phyloP scores from a whole-genome alignment of 257 asterid genomes.

The Solanum lycopersicoides region DNA sequence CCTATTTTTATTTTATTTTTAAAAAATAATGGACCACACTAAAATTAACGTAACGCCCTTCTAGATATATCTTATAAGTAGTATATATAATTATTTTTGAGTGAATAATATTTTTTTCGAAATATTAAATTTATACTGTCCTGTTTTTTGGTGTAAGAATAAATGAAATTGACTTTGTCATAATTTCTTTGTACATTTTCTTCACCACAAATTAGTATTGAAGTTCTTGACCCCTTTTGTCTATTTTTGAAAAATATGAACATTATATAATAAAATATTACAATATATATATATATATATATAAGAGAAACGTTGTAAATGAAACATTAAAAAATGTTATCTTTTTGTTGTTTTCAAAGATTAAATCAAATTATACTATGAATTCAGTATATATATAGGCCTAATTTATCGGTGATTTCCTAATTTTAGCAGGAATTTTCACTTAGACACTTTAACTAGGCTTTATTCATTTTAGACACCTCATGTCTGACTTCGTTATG shows the following conservation, averaged over 20 bases:
- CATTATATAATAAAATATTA: neutral
- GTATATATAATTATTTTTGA: neutral
- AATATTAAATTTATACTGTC: neutral
- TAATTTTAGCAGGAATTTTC: fast-evolving
- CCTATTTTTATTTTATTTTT: neutral
- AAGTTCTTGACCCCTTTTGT: neutral
- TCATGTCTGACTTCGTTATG: fast-evolving
- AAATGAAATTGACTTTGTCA: neutral
- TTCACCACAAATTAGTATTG: neutral
- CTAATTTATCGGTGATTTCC: fast-evolving
- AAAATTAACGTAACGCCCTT: neutral
- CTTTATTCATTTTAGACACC: fast-evolving
- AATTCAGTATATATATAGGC: neutral
- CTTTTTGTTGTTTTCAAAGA: neutral
- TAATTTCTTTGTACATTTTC: neutral
- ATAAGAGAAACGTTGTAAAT: neutral
- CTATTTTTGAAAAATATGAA: neutral
- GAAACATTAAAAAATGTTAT: neutral
- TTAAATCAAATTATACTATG: neutral
- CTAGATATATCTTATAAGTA: neutral
- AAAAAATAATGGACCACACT: neutral
- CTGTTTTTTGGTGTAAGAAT: neutral
- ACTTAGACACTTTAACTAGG: too few species aligned
- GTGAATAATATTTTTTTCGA: neutral
- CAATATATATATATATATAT: too few species aligned